A percentile compares a stretch with the other conserved stretches of the same genome.
Evolutionary conservation across 2,329 filamentous ascomycete species (phyloP).

Genomic region (Fusarium sp.): DNA sequence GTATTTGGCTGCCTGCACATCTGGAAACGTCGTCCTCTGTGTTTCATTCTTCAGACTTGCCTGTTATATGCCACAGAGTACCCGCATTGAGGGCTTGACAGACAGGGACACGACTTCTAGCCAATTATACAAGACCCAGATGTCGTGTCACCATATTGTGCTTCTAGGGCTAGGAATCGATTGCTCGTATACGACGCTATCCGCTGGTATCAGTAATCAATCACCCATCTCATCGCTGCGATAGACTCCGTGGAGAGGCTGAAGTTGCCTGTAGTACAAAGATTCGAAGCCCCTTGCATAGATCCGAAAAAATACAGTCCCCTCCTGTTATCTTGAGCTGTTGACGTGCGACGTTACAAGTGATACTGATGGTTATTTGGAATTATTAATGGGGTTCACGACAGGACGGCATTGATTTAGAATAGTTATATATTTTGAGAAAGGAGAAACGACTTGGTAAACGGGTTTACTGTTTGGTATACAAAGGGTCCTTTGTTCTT

Average conservation of each 20-base stretch:
- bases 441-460: accelerated
- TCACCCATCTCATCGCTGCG: too few relatives aligned
- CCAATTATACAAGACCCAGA: background rate
- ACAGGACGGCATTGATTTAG: accelerated
- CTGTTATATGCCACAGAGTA: background rate
- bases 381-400: background rate
- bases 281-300: background rate
- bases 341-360: background rate
- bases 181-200: background rate
- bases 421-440: accelerated
- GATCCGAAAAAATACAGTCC: background rate
- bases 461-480: background rate
- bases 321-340: background rate
- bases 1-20: background rate
- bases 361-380: background rate
- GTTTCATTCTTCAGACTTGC: background rate
- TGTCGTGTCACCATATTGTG: background rate
- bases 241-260: too few relatives aligned
- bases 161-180: background rate
- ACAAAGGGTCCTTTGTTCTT: background rate
- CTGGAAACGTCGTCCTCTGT: background rate
- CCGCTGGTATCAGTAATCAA: background rate
- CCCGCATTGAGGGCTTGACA: background rate
- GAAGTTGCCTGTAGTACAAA: too few relatives aligned
- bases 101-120: too few relatives aligned